Evolutionary conservation across 768 basidiomycete genomes (phyloP).

Genomic region (Grammothele lineata): DNA sequence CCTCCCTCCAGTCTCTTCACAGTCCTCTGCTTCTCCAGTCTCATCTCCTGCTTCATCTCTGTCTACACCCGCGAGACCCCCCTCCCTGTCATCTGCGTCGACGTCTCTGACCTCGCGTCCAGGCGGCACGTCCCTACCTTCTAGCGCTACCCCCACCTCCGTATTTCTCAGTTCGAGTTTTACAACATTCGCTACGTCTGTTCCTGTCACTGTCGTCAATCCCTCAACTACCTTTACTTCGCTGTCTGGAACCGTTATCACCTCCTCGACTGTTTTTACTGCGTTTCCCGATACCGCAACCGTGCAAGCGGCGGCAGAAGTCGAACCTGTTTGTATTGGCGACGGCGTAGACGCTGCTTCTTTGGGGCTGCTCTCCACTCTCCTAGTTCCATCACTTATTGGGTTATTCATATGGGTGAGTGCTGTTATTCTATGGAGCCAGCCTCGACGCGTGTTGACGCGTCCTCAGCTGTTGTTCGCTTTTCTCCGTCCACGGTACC

Average conservation of each 20-base stretch:
- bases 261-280: slow-evolving; percentile 11
- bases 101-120: slow-evolving; percentile 3
- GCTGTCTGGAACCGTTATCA: slow-evolving; percentile 33
- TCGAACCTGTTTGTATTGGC: slow-evolving; percentile 55
- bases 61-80: slow-evolving; percentile 7
- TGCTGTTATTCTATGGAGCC: slow-evolving; percentile 6
- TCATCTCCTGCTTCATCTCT: neutral
- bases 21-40: neutral
- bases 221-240: slow-evolving; percentile 39
- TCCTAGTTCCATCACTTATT: slow-evolving; percentile 52
- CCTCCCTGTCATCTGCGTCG: slow-evolving; percentile 6
- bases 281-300: slow-evolving; percentile 14
- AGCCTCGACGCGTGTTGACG: neutral
- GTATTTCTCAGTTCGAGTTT: slow-evolving; percentile 8
- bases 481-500: slow-evolving; percentile 59
- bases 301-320: slow-evolving; percentile 13
- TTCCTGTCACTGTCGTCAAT: slow-evolving; percentile 36
- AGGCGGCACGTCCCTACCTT: slow-evolving; percentile 1
- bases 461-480: slow-evolving; percentile 57
- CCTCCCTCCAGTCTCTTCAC: slow-evolving; percentile 12
- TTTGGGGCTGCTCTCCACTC: slow-evolving; percentile 54
- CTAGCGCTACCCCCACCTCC: slow-evolving; percentile 6
- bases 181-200: slow-evolving; percentile 23
- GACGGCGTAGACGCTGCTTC: slow-evolving; percentile 59
- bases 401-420: slow-evolving; percentile 71